Evolutionary conservation across 2,329 filamentous ascomycete species (phyloP).

Genomic region (Metarhizium humberi): DNA sequence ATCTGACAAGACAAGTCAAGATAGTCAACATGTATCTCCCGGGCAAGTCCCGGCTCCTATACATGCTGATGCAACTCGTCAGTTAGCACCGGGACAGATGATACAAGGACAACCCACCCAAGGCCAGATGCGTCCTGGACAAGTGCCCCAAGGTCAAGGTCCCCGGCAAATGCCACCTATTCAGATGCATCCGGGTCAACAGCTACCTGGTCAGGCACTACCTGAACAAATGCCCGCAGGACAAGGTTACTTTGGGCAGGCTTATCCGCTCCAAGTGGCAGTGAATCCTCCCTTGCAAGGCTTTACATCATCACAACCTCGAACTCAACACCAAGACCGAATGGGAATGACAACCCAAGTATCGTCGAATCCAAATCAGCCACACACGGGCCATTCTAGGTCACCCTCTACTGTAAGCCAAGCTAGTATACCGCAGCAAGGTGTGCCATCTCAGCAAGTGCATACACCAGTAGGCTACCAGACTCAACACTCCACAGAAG

Average conservation of each 20-base stretch:
- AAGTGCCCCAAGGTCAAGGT: not conserved
- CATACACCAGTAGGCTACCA: not conserved
- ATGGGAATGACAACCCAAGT: not conserved
- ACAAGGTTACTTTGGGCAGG: not conserved
- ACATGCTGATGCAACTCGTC: not conserved
- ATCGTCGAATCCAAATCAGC: not conserved
- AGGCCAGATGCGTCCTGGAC: not conserved
- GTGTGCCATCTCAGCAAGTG: not conserved
- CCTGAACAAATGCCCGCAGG: not conserved
- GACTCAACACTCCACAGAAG: not conserved
- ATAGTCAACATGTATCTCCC: not conserved
- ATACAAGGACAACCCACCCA: no score
- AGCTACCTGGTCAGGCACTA: no score
- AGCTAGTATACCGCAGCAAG: not conserved
- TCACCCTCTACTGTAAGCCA: not conserved
- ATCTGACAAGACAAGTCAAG: no score
- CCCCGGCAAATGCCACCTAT: not conserved
- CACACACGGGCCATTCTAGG: not conserved
- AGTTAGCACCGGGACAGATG: not conserved
- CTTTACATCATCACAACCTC: not conserved
- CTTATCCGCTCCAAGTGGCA: constrained; percentile 1
- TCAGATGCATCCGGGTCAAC: not conserved
- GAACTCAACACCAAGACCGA: not conserved
- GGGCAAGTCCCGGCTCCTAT: not conserved
- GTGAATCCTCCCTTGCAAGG: not conserved